Percentiles rank a stretch among this genome's conserved stretches.
phyloP scores from a whole-genome alignment of 164 flowering plant species.

The Annona cherimola region DNA sequence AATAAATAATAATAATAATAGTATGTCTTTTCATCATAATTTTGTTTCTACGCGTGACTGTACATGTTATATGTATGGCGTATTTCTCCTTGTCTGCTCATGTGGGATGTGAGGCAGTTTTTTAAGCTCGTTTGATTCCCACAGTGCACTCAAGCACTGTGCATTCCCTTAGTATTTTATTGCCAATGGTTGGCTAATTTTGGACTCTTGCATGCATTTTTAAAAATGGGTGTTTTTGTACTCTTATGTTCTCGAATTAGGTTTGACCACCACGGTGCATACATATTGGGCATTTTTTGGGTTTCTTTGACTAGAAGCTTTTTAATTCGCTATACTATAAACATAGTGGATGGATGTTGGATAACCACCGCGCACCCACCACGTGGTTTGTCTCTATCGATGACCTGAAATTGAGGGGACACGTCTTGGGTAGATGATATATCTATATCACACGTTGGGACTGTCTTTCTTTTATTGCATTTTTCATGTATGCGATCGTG shows the following conservation, averaged over 20 bases:
- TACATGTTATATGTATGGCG: not conserved
- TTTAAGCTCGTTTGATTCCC: not conserved
- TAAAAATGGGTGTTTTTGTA: not conserved
- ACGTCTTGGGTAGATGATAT: too few relatives aligned
- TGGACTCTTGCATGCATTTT: not conserved
- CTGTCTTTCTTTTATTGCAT: too few relatives aligned
- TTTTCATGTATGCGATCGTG: too few relatives aligned
- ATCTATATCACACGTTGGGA: too few relatives aligned
- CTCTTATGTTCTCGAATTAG: not conserved
- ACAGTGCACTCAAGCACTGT: not conserved
- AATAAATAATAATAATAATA: constrained; percentile 1
- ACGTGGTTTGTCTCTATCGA: too few relatives aligned
- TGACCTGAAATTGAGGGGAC: too few relatives aligned
- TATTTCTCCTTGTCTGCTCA: constrained; percentile 14
- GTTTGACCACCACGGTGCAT: not conserved
- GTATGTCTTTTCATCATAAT: not conserved
- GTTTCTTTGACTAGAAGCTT: too few relatives aligned
- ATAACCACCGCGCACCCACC: too few relatives aligned
- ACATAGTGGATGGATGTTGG: too few relatives aligned
- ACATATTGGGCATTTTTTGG: too few relatives aligned
- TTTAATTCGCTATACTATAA: too few relatives aligned
- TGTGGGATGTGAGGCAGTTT: constrained; percentile 3
- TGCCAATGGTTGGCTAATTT: not conserved
- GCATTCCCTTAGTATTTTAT: not conserved
- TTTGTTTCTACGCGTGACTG: not conserved